Conservation (phyloP, 495 filamentous ascomycete species). For the Eremomyces bilateralis region DNA sequence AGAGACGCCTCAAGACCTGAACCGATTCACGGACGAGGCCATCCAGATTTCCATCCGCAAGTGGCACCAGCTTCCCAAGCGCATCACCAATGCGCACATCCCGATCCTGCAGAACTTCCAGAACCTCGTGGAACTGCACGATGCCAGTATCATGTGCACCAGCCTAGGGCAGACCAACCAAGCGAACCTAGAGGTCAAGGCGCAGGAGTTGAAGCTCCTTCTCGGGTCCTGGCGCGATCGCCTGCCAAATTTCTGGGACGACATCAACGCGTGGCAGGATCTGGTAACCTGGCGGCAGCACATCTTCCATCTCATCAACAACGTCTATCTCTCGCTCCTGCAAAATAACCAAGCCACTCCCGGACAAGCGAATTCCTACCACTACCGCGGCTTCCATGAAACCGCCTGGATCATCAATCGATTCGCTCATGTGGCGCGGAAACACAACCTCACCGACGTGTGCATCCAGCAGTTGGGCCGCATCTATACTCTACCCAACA, state of each 20-base stretch:
- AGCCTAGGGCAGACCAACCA: slow-evolving; percentile 71
- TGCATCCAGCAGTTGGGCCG: slow-evolving; percentile 92
- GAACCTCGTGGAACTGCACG: slow-evolving; percentile 92
- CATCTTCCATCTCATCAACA: slow-evolving; percentile 94
- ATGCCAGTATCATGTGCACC: slow-evolving; percentile 84
- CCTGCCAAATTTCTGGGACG: slow-evolving; percentile 94
- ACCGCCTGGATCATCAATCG: slow-evolving; percentile 99
- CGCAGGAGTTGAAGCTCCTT: slow-evolving; percentile 82
- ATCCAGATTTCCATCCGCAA: slow-evolving; percentile 93
- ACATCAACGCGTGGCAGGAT: slow-evolving; percentile 98
- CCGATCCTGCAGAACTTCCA: slow-evolving; percentile 95
- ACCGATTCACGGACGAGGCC: slow-evolving; percentile 75
- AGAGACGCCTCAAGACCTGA: slow-evolving; percentile 63
- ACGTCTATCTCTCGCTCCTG: slow-evolving; percentile 68
- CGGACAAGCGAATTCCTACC: slow-evolving; percentile 53
- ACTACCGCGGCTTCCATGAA: slow-evolving; percentile 93
- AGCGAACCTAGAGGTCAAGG: slow-evolving; percentile 76
- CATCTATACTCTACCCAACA: slow-evolving; percentile 96
- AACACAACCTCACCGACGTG: slow-evolving; percentile 90
- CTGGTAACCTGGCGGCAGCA: slow-evolving; percentile 98
- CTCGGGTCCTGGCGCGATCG: slow-evolving; percentile 90
- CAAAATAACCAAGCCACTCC: slow-evolving; percentile 46
- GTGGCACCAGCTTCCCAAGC: slow-evolving; percentile 88
- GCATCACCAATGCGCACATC: slow-evolving; percentile 87
- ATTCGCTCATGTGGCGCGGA: slow-evolving; percentile 92